phyloP scores from a whole-genome alignment of 139 green algal genomes.

The Haematococcus sp. region DNA sequence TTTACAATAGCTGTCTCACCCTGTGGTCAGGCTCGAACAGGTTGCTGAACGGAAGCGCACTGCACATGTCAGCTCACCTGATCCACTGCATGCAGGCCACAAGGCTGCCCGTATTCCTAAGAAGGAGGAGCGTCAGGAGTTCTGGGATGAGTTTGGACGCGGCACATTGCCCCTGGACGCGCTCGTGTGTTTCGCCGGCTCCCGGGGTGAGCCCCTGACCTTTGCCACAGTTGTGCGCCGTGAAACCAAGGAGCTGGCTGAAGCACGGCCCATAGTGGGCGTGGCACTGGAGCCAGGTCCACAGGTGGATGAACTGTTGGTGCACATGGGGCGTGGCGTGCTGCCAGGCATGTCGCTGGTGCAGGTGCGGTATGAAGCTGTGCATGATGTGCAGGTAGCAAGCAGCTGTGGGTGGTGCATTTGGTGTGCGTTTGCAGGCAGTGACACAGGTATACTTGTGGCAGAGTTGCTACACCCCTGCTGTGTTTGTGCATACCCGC shows the following conservation, averaged over 20 bases:
- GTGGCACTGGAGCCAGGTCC: slow-evolving; percentile 27
- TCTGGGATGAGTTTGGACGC: slow-evolving; percentile 33
- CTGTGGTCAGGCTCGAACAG: too few relatives aligned
- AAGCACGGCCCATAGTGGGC: slow-evolving; percentile 26
- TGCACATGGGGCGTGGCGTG: slow-evolving; percentile 15
- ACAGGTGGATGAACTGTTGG: slow-evolving; percentile 22
- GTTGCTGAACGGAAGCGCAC: too few relatives aligned
- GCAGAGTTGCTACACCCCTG: not conserved
- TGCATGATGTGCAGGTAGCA: not conserved
- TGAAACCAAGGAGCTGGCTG: slow-evolving; percentile 28
- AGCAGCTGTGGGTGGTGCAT: too few relatives aligned
- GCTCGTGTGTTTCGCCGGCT: slow-evolving; percentile 34
- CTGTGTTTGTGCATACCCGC: slow-evolving; percentile 1
- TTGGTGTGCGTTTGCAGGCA: not conserved
- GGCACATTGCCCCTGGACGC: slow-evolving; percentile 32
- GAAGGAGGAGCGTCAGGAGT: slow-evolving; percentile 24
- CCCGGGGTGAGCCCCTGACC: not conserved
- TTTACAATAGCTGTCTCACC: too few relatives aligned
- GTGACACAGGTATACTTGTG: not conserved
- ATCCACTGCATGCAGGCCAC: slow-evolving; percentile 5
- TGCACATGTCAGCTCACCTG: not conserved
- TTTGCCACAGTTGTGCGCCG: slow-evolving; percentile 39
- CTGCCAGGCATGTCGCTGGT: slow-evolving; percentile 26
- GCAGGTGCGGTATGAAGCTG: slow-evolving; percentile 25
- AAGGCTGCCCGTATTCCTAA: slow-evolving; percentile 5